Evolutionary conservation across 129 eudicot species (phyloP).

Genomic region (Flaveria ramosissima): DNA sequence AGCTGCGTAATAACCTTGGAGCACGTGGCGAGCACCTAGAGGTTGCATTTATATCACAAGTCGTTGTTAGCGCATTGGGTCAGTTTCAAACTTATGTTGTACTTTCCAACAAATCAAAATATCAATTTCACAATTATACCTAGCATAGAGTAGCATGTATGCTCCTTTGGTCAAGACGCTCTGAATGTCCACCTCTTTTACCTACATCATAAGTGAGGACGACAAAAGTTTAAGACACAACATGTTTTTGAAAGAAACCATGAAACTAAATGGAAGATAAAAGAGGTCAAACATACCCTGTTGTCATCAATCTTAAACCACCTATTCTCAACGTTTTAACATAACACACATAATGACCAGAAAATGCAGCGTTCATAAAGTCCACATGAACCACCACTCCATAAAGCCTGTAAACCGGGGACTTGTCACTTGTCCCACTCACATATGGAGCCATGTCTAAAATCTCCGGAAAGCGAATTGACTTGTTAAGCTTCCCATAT

Average conservation of each 20-base stretch:
- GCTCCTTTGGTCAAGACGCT: constrained; percentile 72
- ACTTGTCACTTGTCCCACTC: constrained; percentile 73
- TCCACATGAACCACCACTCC: constrained; percentile 96
- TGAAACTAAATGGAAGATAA: background rate
- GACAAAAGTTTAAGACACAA: background rate
- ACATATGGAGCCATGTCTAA: constrained; percentile 77
- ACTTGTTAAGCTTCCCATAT: constrained; percentile 80
- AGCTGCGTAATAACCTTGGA: constrained; percentile 41
- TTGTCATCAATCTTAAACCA: constrained; percentile 91
- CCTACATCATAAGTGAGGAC: constrained; percentile 38
- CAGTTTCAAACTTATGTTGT: background rate
- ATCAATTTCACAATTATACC: constrained; percentile 40
- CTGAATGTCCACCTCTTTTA: constrained; percentile 61
- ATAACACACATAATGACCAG: constrained; percentile 90
- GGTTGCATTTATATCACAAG: background rate
- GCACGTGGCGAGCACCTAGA: constrained; percentile 14
- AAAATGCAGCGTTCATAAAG: constrained; percentile 67
- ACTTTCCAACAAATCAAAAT: background rate
- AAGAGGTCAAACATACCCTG: constrained; percentile 48
- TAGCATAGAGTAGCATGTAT: constrained; percentile 87
- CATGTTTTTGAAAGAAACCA: background rate
- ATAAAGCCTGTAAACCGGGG: constrained; percentile 76
- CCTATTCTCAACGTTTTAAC: constrained; percentile 67
- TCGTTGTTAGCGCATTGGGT: background rate
- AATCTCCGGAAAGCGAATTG: constrained; percentile 76